Base-by-base conservation (phyloP, 768 basidiomycete genomes). In the Rickenella mellea region DNA sequence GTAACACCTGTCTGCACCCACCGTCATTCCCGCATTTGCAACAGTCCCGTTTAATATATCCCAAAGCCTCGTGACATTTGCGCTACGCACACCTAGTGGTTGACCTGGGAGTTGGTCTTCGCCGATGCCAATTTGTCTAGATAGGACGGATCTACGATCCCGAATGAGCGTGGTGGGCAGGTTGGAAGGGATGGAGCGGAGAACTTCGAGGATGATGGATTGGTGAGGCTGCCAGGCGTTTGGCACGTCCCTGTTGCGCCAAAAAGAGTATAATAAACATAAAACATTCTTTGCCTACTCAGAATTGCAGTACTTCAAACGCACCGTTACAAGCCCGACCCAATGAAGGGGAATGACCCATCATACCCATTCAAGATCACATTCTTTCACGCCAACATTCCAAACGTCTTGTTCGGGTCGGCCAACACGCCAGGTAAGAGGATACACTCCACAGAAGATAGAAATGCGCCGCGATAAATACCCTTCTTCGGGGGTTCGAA, bases 201-300 rank as follows among this genome's bases (percentile, higher is more conserved):
- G 74, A 0, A 91, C 90, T 43, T 81, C 68, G 33, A 94, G 71
- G 20, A 76, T 63, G 48, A 94, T 85, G 58, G 88, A 81, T 48
- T 84, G 83, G 51, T 88, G 83, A 7, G 85, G 83, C 14, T 86
- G 86, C 90, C 89, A 96, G 1, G 81, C 60, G 53, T 91, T 91
- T n/a, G 90, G 89, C 20, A 80, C 74, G 54, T 88, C 85, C 84
- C 81, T 83, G 40, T 14, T 27, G 17, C 5, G 21, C n/a, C n/a
- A n/a, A n/a, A n/a, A n/a, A n/a, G n/a, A n/a, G 11, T 30, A n/a
- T n/a, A 11, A 11, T 30, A 11, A 30, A 15, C 15, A 30, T 15
- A n/a, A n/a, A 15, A 30, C 15, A 15, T 11, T 30, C 29, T 30
- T 15, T 11, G 29, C 29, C 29, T 11, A 30, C 11, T n/a, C n/a